A percentile compares a stretch with the other conserved stretches of the same genome.
Evolutionary conservation across 495 filamentous ascomycete genomes (phyloP).

Genomic region (Penicillium roqueforti): DNA sequence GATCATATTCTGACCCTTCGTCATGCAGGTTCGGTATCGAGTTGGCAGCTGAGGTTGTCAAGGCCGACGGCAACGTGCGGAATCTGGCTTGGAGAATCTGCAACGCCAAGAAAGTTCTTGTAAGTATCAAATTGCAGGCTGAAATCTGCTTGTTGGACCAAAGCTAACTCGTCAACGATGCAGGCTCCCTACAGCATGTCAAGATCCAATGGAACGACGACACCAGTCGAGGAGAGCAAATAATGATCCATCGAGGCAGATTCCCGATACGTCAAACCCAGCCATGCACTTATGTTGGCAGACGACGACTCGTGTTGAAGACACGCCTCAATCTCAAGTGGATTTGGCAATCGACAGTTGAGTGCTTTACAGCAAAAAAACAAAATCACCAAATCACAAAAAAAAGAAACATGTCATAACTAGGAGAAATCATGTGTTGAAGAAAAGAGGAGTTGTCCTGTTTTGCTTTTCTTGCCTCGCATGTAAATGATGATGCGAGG

Average conservation of each 20-base stretch:
- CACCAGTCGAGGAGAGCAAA: slow-evolving; percentile 33
- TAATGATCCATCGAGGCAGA: slow-evolving; percentile 6
- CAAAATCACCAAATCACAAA: background rate
- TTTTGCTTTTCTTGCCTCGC: background rate
- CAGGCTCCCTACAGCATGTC: slow-evolving; percentile 50
- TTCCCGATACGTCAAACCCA: background rate
- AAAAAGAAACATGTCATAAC: background rate
- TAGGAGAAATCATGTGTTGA: background rate
- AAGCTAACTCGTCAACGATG: slow-evolving; percentile 5
- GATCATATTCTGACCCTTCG: slow-evolving; percentile 7
- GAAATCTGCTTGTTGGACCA: background rate
- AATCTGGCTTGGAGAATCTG: slow-evolving; percentile 94
- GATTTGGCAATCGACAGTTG: background rate
- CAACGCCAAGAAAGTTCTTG: slow-evolving; percentile 90
- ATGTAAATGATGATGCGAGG: background rate
- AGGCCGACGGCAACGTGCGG: slow-evolving; percentile 84
- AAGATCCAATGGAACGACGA: slow-evolving; percentile 38
- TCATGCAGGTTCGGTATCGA: slow-evolving; percentile 80
- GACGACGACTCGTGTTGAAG: background rate
- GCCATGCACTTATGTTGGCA: background rate
- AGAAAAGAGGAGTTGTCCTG: slow-evolving; percentile 1
- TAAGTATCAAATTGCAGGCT: slow-evolving; percentile 42
- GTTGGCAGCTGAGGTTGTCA: slow-evolving; percentile 87
- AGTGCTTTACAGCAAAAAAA: background rate
- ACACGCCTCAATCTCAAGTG: background rate